Base-by-base conservation (phyloP, 1,284 basidiomycete genomes). In the Austropuccinia psidii region DNA sequence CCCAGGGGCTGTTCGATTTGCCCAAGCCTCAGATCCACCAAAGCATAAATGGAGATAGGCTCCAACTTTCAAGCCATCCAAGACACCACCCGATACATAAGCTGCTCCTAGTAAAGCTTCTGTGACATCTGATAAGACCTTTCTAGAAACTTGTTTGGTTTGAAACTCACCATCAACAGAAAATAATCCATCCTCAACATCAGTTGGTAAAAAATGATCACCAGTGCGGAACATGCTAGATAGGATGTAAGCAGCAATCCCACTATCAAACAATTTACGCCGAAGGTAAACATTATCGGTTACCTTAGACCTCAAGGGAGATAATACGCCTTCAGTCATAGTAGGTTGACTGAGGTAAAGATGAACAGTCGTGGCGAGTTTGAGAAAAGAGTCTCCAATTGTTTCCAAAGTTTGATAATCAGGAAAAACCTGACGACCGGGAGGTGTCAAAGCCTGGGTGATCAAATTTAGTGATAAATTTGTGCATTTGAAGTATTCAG, bases 341-440 rank as follows among this genome's bases (percentile, higher is more conserved):
- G 86, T 83, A 0, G 89, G 89, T 76, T 85, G 78, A 90, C 73
- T 84, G 84, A 81, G 89, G 82, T 88, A 89, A 1, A 91, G 80
- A 77, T 91, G 85, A 0, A 90, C 87, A 13, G 88, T 88, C 1
- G 87, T 87, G 49, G 86, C 85, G 35, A 93, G 81, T 78, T 91
- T 88, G 50, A 93, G 84, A 0, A 91, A 88, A 0, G 88, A 86
- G 78, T 93, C 90, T 8, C 90, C 90, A 19, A 92, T 82, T 0
- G 90, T 91, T 80, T 93, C 91, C 62, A 93, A 79, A 1, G 89
- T 86, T 78, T 93, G 89, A 76, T 92, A 92, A 79, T 85, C 90
- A 81, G 85, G 90, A 5, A 84, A 84, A 5, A 85, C 84, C 43
- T 79, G 79, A 15, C 87, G 84, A 54, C 83, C 84, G 0, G 90